Conservation (phyloP, 2,329 filamentous ascomycete species). For the Exophiala mesophila region DNA sequence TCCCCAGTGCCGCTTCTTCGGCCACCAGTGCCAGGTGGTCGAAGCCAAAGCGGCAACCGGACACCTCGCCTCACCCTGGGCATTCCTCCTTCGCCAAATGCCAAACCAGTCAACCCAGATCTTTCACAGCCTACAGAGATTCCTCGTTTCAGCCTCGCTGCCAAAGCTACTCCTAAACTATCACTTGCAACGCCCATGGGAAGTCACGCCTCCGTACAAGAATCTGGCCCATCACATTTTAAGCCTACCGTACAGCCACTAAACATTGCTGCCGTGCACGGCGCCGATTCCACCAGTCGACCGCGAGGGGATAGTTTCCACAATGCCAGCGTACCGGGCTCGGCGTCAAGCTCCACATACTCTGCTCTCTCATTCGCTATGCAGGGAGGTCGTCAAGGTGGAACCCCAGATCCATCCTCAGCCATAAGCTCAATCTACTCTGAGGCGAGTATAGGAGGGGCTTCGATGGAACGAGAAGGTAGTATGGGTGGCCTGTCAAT, state of each 20-base stretch:
- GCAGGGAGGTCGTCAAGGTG: conserved; percentile 55
- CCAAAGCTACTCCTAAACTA: conserved; percentile 60
- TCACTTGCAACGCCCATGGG: conserved; percentile 87
- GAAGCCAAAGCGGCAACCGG: conserved; percentile 57
- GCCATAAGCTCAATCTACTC: conserved; percentile 83
- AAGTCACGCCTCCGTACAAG: conserved; percentile 67
- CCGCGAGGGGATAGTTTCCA: conserved; percentile 82
- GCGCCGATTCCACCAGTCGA: conserved; percentile 72
- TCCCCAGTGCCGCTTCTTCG: conserved; percentile 75
- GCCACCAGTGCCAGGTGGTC: conserved; percentile 70
- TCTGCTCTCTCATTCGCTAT: conserved; percentile 79
- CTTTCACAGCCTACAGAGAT: conserved; percentile 36
- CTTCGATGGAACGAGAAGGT: conserved; percentile 74
- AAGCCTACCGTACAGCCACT: conserved; percentile 54
- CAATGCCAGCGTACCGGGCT: conserved; percentile 72
- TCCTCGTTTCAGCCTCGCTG: conserved; percentile 33
- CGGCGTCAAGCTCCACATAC: conserved; percentile 80
- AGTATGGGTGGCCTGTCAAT: conserved; percentile 72
- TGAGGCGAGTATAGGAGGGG: conserved; percentile 69
- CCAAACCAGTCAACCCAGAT: conserved; percentile 64
- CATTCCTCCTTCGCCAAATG: conserved; percentile 82
- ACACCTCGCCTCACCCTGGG: conserved; percentile 78
- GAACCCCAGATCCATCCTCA: conserved; percentile 78
- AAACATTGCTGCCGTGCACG: conserved; percentile 34
- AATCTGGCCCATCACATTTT: conserved; percentile 51